Evolutionary conservation across 192 early-diverging fungal genomes (phyloP).

Genomic region (Gigaspora rosea): DNA sequence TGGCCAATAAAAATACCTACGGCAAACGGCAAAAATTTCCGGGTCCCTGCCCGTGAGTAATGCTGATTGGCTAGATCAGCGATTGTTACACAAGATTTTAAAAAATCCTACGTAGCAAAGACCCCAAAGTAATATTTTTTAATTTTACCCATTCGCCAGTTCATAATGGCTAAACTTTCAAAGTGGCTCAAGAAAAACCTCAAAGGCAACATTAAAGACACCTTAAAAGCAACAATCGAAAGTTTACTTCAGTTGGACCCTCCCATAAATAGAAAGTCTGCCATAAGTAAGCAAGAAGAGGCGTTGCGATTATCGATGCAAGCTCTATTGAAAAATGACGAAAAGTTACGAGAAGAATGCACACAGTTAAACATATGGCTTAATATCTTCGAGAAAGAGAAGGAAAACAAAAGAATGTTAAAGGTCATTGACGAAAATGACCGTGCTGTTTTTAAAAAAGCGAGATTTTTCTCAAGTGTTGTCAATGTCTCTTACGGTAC

Average conservation of each 20-base stretch:
- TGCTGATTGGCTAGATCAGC: background rate
- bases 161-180: constrained; percentile 16
- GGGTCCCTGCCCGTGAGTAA: background rate
- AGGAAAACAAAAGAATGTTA: constrained; percentile 27
- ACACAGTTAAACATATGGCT: constrained; percentile 19
- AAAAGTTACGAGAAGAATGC: constrained; percentile 26
- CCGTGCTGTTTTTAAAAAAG: constrained; percentile 22
- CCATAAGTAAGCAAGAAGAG: constrained; percentile 19
- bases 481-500: constrained; percentile 20
- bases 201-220: constrained; percentile 11
- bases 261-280: constrained; percentile 17
- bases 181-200: constrained; percentile 17
- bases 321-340: constrained; percentile 17
- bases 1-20: background rate
- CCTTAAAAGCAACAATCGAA: constrained; percentile 20
- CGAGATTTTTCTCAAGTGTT: constrained; percentile 20
- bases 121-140: background rate
- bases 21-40: background rate
- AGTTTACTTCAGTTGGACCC: constrained; percentile 13
- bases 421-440: constrained; percentile 7
- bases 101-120: background rate
- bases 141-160: constrained; percentile 8
- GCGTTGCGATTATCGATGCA: constrained; percentile 9
- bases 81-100: too few species aligned
- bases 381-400: constrained; percentile 3